Evolutionary conservation across 176 grass and related monocot species (phyloP), one percentile per base, ranked within the genome.

Genomic region (Avena insularis): DNA sequence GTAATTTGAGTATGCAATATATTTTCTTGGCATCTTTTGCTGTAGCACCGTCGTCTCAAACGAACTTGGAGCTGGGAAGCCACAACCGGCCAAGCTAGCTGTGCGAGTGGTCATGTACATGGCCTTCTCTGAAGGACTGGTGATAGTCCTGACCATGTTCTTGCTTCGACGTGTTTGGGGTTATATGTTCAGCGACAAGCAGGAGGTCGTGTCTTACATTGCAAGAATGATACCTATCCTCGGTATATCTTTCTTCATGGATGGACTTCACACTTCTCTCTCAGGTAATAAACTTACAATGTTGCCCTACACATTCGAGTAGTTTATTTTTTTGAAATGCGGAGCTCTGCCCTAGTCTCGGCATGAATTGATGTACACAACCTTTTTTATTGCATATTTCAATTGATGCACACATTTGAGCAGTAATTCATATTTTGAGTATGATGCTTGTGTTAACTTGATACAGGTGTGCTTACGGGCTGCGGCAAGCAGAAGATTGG

Each of bases 401-500:
- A 40, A 40, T 40, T 40, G 38, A 40, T 40, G 38, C 38, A 40
- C 38, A 40, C 38, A 40, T 40, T 40, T 40, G 38, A 43, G 40
- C 40, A 43, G 40, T 43, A 43, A 43, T 43, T 43, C 40, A 43
- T 43, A 43, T 8, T 43, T 43, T 43, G 15, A 17, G 53, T 16
- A 55, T 55, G 53, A 9, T 48, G 53, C 53, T 16, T 55, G 53
- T 6, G 53, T 55, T 17, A 55, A 55, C 53, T 17, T 55, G 13
- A 55, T 55, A 43, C 15, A 86, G 84, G 84, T 0, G 62, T 86
- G 20, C 63, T 86, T 12, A 86, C 75, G 0, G 75, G 84, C 21
- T 86, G 84, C 5, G 84, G 84, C 2, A 58, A 68, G 64, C 84
- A 79, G 25, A 86, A 79, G 15, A 47, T 79, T 6, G 84, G 84